These are phyloP conservation scores for Kluyveromyces siamensis DNA, from an alignment of 805 yeast species.

Conservation along the genomic window DNA sequence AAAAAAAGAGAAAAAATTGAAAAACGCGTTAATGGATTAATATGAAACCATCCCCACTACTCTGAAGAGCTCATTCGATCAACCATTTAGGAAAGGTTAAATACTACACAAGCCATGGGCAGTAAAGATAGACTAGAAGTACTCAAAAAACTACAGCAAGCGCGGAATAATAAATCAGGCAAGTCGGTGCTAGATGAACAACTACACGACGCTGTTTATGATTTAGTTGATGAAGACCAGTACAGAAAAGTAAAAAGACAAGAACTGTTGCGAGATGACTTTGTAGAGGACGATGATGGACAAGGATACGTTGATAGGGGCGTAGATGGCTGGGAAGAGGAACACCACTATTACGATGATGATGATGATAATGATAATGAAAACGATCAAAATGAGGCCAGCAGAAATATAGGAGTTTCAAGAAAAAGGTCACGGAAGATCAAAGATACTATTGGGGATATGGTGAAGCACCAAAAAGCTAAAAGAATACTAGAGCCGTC, in stretches of 20 bases:
- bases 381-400: constrained; percentile 24
- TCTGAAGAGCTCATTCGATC: too few species aligned
- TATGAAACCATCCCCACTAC: too few species aligned
- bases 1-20: constrained; percentile 19
- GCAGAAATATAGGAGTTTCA: constrained; percentile 10
- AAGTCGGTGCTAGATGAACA: constrained; percentile 32
- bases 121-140: constrained; percentile 45
- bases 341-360: constrained; percentile 43
- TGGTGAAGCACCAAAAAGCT: constrained; percentile 43
- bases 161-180: constrained; percentile 30
- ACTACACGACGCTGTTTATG: constrained; percentile 57
- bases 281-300: constrained; percentile 90
- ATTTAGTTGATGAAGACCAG: constrained; percentile 76
- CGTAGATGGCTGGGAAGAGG: constrained; percentile 75
- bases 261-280: constrained; percentile 79
- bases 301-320: constrained; percentile 93
- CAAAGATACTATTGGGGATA: constrained; percentile 32
- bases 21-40: neutral
- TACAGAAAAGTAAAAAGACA: constrained; percentile 70
- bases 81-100: too few species aligned
- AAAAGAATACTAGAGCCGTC: constrained; percentile 29
- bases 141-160: constrained; percentile 51
- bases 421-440: neutral
- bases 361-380: constrained; percentile 30
- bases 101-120: constrained; percentile 17